These are phyloP conservation scores for Triticum turgidum DNA, from an alignment of 176 grass and related monocot species.

Conservation along the genomic window DNA sequence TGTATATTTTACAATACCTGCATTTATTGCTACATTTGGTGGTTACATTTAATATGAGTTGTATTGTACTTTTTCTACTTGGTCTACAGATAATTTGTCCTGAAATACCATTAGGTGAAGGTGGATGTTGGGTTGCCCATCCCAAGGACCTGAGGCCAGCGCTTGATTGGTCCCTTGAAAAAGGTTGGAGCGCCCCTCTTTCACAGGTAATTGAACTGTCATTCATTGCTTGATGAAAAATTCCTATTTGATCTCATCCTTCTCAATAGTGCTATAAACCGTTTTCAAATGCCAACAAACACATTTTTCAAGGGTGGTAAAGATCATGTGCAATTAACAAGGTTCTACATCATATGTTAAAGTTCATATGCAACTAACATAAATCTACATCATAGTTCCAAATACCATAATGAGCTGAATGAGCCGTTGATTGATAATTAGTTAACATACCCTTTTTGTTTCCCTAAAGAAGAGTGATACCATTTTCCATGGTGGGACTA, in stretches of 20 bases:
- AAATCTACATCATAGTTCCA: neutral
- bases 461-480: too few relatives aligned
- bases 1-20: neutral
- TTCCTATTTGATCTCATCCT: neutral
- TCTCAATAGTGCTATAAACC: neutral
- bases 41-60: neutral
- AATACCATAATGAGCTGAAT: neutral
- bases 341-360: too few relatives aligned
- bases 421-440: neutral
- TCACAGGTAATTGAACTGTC: slow-evolving; percentile 31
- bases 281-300: neutral
- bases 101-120: slow-evolving; percentile 45
- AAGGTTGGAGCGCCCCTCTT: slow-evolving; percentile 46
- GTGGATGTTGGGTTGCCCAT: slow-evolving; percentile 29
- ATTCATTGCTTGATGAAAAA: neutral
- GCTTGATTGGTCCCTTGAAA: slow-evolving; percentile 51
- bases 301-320: neutral
- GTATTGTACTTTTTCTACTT: slow-evolving; percentile 4
- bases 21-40: neutral
- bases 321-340: neutral
- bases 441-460: too few relatives aligned
- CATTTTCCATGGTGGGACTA: too few relatives aligned
- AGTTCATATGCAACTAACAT: too few relatives aligned
- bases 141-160: slow-evolving; percentile 43
- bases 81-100: slow-evolving; percentile 37